A percentile compares a stretch with the other conserved stretches of the same genome.
Conservation (phyloP, 371 early-diverging fungal species). For the Mortierella sp. region DNA sequence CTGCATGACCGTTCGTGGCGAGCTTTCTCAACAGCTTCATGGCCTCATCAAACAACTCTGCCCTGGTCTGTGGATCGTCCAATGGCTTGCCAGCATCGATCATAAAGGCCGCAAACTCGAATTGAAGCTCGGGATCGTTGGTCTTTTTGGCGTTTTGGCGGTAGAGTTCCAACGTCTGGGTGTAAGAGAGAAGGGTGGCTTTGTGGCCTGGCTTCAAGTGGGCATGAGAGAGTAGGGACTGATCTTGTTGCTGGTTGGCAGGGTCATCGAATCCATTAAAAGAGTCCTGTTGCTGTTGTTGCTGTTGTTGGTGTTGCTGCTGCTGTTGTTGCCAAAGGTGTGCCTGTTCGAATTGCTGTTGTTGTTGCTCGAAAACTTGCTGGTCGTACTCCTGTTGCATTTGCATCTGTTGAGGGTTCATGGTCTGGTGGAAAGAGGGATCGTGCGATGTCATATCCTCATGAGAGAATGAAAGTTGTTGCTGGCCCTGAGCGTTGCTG, state of each 20-base stretch:
- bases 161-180: conserved; percentile 83
- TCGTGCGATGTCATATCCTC: conserved; percentile 11
- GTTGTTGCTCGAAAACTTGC: conserved; percentile 24
- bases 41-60: conserved; percentile 75
- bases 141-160: conserved; percentile 88
- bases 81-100: conserved; percentile 76
- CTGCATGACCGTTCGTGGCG: conserved; percentile 74
- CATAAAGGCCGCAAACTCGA: conserved; percentile 88
- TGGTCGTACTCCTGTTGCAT: conserved; percentile 34
- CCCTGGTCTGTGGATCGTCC: conserved; percentile 63
- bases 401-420: conserved; percentile 23
- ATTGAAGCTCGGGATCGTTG: conserved; percentile 84
- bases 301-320: conserved; percentile 20
- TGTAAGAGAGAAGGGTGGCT: conserved; percentile 76
- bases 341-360: conserved; percentile 34
- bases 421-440: background rate
- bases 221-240: conserved; percentile 74
- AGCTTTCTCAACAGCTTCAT: conserved; percentile 72
- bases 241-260: conserved; percentile 24
- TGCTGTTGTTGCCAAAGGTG: conserved; percentile 41
- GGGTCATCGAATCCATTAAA: conserved; percentile 15
- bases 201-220: conserved; percentile 78
- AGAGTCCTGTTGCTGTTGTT: conserved; percentile 32
- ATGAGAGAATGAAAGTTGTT: conserved; percentile 13
- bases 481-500: conserved; percentile 21